Evolutionary conservation across 768 basidiomycete genomes (phyloP).

Genomic region (Exidia glandulosa): DNA sequence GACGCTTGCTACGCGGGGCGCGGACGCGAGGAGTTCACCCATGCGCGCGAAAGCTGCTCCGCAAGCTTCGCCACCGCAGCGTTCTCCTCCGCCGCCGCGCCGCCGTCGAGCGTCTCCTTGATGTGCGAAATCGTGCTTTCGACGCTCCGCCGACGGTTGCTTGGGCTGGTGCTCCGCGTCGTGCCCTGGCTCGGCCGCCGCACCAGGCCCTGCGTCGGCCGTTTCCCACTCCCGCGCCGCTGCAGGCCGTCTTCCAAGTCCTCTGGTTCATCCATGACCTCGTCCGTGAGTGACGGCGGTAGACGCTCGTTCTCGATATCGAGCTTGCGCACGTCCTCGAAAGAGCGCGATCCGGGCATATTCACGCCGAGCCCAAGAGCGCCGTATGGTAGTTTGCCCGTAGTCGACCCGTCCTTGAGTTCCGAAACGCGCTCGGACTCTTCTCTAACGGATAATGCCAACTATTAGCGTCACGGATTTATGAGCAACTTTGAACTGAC

Average conservation of each 20-base stretch:
- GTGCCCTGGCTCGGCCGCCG: conserved; percentile 30
- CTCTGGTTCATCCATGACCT: conserved; percentile 8
- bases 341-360: conserved; percentile 30
- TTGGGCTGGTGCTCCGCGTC: conserved; percentile 27
- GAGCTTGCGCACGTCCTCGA: conserved; percentile 96
- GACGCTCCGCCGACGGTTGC: conserved; percentile 28
- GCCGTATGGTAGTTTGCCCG: conserved; percentile 67
- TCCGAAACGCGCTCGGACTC: conserved; percentile 97
- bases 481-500: conserved; percentile 21
- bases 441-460: conserved; percentile 43
- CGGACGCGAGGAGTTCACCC: background rate
- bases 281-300: conserved; percentile 92
- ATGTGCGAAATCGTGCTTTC: conserved; percentile 35
- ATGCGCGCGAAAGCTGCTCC: background rate
- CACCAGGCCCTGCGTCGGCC: conserved; percentile 8
- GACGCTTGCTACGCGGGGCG: background rate
- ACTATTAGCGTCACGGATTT: background rate
- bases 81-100: conserved; percentile 18
- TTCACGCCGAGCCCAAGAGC: conserved; percentile 42
- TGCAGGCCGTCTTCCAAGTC: background rate
- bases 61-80: background rate
- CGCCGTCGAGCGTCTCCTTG: conserved; percentile 31
- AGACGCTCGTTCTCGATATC: conserved; percentile 98
- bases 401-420: conserved; percentile 80
- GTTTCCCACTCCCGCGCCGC: background rate